A percentile compares a stretch with the other conserved stretches of the same genome.
Evolutionary conservation across 805 yeast genomes (phyloP).

Genomic region (Saturnispora serradocipensis): DNA sequence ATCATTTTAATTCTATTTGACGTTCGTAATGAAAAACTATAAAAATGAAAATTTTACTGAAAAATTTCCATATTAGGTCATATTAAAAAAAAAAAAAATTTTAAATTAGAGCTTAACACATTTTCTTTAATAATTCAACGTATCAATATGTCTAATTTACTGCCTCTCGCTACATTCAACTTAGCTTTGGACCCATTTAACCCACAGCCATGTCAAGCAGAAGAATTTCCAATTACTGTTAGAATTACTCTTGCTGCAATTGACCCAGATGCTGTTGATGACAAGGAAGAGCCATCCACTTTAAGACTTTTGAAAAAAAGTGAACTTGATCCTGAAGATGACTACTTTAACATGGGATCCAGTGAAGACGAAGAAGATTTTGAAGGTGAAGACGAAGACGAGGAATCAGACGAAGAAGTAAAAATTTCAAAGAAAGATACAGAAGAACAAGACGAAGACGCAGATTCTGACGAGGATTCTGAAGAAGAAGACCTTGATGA

Average conservation of each 20-base stretch:
- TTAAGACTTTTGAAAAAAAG: constrained; percentile 76
- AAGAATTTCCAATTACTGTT: constrained; percentile 80
- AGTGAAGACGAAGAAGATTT: constrained; percentile 38
- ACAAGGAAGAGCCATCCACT: constrained; percentile 75
- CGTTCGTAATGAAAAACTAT: background rate
- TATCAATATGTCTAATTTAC: constrained; percentile 50
- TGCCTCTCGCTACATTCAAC: constrained; percentile 83
- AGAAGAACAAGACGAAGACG: constrained; percentile 26
- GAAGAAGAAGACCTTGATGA: constrained; percentile 58
- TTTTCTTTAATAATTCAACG: background rate
- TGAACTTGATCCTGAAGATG: constrained; percentile 36
- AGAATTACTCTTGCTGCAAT: constrained; percentile 92
- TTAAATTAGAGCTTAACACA: background rate
- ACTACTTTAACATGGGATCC: constrained; percentile 27
- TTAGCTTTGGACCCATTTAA: constrained; percentile 78
- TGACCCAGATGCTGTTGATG: constrained; percentile 83
- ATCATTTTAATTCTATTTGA: background rate
- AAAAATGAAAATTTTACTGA: background rate
- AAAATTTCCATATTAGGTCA: background rate
- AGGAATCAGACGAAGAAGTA: constrained; percentile 23
- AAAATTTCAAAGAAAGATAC: constrained; percentile 21
- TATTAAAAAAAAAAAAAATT: background rate
- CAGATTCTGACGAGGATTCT: constrained; percentile 38
- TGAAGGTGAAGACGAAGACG: constrained; percentile 28
- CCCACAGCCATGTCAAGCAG: constrained; percentile 81